Evolutionary conservation across 2,329 filamentous ascomycete species (phyloP).

Genomic region (Beauveria sp.): DNA sequence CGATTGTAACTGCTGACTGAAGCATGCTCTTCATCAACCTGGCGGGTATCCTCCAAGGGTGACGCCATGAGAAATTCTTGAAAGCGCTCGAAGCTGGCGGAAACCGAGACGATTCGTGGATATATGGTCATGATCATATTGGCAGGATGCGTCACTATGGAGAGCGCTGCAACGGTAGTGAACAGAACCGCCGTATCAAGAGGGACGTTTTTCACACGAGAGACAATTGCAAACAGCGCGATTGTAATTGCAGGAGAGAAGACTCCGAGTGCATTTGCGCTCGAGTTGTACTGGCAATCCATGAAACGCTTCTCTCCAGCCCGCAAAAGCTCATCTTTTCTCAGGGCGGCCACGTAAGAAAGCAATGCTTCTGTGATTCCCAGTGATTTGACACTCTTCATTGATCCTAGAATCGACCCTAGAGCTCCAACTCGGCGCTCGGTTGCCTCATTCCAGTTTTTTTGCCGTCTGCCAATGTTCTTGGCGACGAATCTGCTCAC

Average conservation of each 20-base stretch:
- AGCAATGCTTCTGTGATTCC: conserved; percentile 1
- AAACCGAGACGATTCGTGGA: conserved; percentile 4
- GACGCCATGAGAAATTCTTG: conserved; percentile 6
- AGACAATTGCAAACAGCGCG: conserved; percentile 1
- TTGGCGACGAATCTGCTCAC: conserved; percentile 32
- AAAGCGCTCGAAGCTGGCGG: conserved; percentile 6
- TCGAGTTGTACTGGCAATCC: conserved; percentile 9
- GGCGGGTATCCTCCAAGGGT: neutral
- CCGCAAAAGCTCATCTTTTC: neutral
- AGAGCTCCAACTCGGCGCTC: conserved; percentile 31
- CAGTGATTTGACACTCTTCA: conserved; percentile 10
- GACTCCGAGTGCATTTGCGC: conserved; percentile 6
- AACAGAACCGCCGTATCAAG: conserved; percentile 6
- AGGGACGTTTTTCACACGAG: neutral
- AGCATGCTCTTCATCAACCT: neutral
- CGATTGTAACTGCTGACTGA: neutral
- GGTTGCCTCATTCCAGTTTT: conserved; percentile 32
- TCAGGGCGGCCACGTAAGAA: neutral
- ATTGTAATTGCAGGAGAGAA: conserved; percentile 10
- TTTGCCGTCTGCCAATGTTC: conserved; percentile 27
- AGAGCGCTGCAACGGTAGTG: conserved; percentile 5
- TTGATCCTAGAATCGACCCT: conserved; percentile 23
- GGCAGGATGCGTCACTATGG: conserved; percentile 14
- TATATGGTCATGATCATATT: conserved; percentile 17
- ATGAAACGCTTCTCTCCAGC: conserved; percentile 1